Conservation (phyloP, 306 rosid species). For the Neltuma alba region DNA sequence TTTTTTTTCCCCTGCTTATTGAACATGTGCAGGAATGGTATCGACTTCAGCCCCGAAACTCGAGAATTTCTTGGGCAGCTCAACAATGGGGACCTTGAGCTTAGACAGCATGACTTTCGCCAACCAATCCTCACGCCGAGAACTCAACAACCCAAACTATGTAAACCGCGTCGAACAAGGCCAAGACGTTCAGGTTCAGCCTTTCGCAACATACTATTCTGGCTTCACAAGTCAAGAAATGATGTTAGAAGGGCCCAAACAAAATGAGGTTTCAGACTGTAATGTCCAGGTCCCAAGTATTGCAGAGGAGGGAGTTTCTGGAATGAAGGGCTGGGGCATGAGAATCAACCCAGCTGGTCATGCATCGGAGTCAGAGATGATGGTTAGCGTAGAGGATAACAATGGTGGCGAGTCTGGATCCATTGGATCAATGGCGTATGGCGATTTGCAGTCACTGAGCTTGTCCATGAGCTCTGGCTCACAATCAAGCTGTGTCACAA, state of each 20-base stretch:
- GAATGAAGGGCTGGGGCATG: conserved; percentile 53
- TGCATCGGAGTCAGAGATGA: conserved; percentile 42
- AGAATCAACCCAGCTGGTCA: conserved; percentile 41
- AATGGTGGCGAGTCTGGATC: conserved; percentile 58
- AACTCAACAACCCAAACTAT: background rate
- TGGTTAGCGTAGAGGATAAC: conserved; percentile 47
- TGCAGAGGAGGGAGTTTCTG: conserved; percentile 41
- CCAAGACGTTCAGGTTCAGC: conserved; percentile 35
- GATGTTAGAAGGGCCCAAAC: conserved; percentile 46
- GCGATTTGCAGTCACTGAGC: conserved; percentile 64
- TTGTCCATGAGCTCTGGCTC: conserved; percentile 72
- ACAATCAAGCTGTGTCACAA: conserved; percentile 70
- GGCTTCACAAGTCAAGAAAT: conserved; percentile 35
- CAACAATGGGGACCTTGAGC: conserved; percentile 65
- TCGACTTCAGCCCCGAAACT: conserved; percentile 63
- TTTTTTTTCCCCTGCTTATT: background rate
- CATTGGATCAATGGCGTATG: conserved; percentile 48
- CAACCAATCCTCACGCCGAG: conserved; percentile 39
- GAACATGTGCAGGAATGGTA: conserved; percentile 42
- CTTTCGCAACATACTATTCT: conserved; percentile 45
- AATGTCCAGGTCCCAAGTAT: conserved; percentile 45
- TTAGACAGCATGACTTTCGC: conserved; percentile 53
- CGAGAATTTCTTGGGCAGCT: conserved; percentile 68
- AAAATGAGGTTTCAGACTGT: conserved; percentile 36
- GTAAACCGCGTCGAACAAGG: conserved; percentile 26